Conservation (phyloP, 2,329 filamentous ascomycete genomes). For the Celoporthe dispersa region DNA sequence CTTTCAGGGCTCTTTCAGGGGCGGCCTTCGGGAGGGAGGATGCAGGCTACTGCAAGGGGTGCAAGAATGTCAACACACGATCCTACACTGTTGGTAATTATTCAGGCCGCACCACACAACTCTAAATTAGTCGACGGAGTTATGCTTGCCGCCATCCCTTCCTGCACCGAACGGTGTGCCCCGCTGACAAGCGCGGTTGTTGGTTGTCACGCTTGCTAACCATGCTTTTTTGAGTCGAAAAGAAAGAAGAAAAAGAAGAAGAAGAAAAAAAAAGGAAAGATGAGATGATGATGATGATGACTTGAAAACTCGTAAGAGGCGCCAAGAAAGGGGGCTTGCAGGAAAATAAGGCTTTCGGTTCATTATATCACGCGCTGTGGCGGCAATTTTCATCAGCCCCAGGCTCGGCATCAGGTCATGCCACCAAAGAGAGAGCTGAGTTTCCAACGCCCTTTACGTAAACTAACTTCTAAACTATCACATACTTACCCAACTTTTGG, state of each 20-base stretch:
- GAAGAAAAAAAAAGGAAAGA: not conserved
- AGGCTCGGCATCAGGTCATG: not conserved
- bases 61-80: not conserved
- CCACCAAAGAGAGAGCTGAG: not conserved
- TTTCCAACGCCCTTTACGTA: not conserved
- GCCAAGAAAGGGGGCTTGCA: not conserved
- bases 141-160: not conserved
- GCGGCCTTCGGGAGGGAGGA: not conserved
- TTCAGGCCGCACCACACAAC: not conserved
- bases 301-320: not conserved
- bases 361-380: not conserved
- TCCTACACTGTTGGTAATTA: not conserved
- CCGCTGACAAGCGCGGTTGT: not conserved
- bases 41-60: constrained; percentile 8
- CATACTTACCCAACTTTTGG: not conserved
- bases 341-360: not conserved
- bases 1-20: not conserved
- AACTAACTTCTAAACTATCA: too few species aligned
- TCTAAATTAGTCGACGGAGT: constrained; percentile 1
- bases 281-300: not conserved
- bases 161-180: not conserved
- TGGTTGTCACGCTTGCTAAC: not conserved
- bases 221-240: not conserved
- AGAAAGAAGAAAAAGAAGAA: not conserved
- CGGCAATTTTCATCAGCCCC: not conserved